These are phyloP conservation scores for Monilinia laxa DNA, from an alignment of 2,329 filamentous ascomycete genomes.

Conservation along the genomic window DNA sequence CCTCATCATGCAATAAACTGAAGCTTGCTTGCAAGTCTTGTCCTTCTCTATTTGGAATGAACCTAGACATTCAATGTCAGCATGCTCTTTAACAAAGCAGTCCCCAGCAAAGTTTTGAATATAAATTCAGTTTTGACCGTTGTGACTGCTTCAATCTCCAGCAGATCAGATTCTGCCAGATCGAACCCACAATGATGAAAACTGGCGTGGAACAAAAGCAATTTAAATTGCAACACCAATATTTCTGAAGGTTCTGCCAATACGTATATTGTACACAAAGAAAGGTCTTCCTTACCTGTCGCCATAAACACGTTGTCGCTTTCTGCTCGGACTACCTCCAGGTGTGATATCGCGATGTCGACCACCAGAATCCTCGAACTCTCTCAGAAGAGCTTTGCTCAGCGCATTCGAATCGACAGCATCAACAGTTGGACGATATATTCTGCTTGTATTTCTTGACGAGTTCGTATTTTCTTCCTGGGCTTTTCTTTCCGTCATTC, in stretches of 20 bases:
- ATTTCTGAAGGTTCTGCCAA: background rate
- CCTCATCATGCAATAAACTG: conserved; percentile 86
- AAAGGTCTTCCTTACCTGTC: conserved; percentile 45
- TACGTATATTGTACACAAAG: background rate
- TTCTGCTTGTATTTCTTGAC: conserved; percentile 28
- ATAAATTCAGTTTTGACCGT: background rate
- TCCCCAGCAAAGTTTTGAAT: background rate
- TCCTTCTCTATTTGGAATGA: conserved; percentile 90
- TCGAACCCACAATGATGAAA: conserved; percentile 5
- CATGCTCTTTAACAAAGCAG: background rate
- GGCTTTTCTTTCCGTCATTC: conserved; percentile 37
- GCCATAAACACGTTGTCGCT: conserved; percentile 66
- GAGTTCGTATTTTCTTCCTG: conserved; percentile 30
- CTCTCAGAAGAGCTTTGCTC: conserved; percentile 57
- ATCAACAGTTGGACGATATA: conserved; percentile 28
- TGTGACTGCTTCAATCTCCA: background rate
- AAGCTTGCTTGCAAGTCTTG: conserved; percentile 94
- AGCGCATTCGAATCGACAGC: conserved; percentile 54
- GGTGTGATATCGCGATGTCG: conserved; percentile 59
- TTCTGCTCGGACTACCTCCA: conserved; percentile 64
- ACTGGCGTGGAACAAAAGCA: background rate
- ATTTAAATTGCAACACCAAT: background rate
- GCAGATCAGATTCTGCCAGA: background rate
- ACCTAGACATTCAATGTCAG: conserved; percentile 55
- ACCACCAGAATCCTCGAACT: conserved; percentile 59